Percentiles rank a stretch among this genome's conserved stretches.
Conservation (phyloP, 2,329 filamentous ascomycete genomes). For the Sarocladiaceae sp. region DNA sequence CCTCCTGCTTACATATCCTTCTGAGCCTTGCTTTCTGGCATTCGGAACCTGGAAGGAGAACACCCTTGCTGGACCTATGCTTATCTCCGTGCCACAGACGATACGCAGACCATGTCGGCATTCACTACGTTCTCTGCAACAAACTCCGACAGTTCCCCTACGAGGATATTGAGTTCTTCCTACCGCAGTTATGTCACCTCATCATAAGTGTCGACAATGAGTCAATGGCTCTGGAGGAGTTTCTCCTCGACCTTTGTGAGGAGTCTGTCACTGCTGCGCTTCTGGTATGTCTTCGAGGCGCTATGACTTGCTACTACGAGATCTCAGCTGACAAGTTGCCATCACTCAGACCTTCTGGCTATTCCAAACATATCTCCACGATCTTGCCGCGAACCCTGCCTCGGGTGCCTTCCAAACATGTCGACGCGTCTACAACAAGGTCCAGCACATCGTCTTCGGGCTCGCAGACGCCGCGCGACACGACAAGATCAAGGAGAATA, state of each 20-base stretch:
- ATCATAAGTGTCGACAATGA: slow-evolving; percentile 86
- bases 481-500: slow-evolving; percentile 76
- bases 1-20: slow-evolving; percentile 10
- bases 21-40: too few species aligned
- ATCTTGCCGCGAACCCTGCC: slow-evolving; percentile 68
- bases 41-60: too few species aligned
- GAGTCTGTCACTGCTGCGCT: slow-evolving; percentile 80
- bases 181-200: slow-evolving; percentile 81
- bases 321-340: not conserved
- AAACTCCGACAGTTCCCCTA: slow-evolving; percentile 86
- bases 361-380: slow-evolving; percentile 81
- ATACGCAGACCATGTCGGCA: slow-evolving; percentile 84
- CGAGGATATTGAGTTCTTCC: slow-evolving; percentile 89
- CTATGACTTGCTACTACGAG: too few species aligned
- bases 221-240: slow-evolving; percentile 86
- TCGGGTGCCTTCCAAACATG: slow-evolving; percentile 76
- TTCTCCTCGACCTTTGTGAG: slow-evolving; percentile 77
- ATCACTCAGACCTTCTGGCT: slow-evolving; percentile 72
- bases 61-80: not conserved
- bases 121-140: slow-evolving; percentile 82
- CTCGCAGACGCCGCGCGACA: slow-evolving; percentile 60
- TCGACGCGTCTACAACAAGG: slow-evolving; percentile 78
- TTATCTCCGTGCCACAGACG: slow-evolving; percentile 45
- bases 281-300: slow-evolving; percentile 47
- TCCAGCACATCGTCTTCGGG: slow-evolving; percentile 82